Evolutionary conservation across 2,329 filamentous ascomycete genomes (phyloP).

Genomic region (Venturiaceae sp.): DNA sequence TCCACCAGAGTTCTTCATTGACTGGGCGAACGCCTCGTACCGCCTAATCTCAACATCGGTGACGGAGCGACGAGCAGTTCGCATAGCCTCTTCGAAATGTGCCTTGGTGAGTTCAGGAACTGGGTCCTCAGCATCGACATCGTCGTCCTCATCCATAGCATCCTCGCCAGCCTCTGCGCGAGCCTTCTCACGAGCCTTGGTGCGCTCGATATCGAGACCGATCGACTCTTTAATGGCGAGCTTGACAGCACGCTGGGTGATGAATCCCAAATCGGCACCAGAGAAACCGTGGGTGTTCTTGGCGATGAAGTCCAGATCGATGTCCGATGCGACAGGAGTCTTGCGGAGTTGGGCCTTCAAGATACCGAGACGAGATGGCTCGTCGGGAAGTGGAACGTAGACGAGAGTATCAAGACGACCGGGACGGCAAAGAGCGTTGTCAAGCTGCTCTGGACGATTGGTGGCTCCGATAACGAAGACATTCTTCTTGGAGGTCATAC

Average conservation of each 20-base stretch:
- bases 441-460: conserved; percentile 96
- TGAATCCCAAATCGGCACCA: conserved; percentile 97
- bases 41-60: conserved; percentile 94
- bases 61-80: conserved; percentile 84
- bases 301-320: conserved; percentile 86
- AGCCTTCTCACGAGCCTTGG: conserved; percentile 78
- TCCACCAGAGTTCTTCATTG: conserved; percentile 96
- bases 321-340: conserved; percentile 80
- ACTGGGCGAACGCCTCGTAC: conserved; percentile 97
- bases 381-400: conserved; percentile 93
- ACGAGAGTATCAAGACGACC: conserved; percentile 98
- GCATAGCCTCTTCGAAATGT: conserved; percentile 99
- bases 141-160: conserved; percentile 71
- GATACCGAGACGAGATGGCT: conserved; percentile 79
- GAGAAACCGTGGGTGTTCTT: conserved; percentile 98
- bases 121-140: conserved; percentile 72
- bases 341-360: conserved; percentile 95
- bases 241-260: conserved; percentile 98
- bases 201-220: conserved; percentile 73
- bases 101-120: conserved; percentile 92
- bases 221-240: conserved; percentile 98
- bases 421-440: conserved; percentile 94
- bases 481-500: conserved; percentile 99
- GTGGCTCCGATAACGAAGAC: conserved; percentile 99
- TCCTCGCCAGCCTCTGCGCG: conserved; percentile 58